Evolutionary conservation across 192 early-diverging fungal genomes (phyloP).

Genomic region (Backusella luteola): DNA sequence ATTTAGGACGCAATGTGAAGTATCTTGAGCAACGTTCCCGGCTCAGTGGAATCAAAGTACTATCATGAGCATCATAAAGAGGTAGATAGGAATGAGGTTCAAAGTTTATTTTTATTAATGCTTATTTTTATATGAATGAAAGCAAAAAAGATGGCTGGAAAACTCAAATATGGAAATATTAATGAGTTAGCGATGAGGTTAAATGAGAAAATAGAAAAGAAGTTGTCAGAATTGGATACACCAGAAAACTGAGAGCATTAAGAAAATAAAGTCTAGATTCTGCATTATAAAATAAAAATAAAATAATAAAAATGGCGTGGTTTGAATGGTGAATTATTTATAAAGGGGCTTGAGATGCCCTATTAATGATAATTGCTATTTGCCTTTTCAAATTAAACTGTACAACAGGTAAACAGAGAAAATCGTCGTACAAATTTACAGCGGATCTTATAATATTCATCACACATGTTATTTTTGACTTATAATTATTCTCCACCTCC

Average conservation of each 20-base stretch:
- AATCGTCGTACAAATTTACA: background rate
- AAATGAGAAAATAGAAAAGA: conserved; percentile 68
- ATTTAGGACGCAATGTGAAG: conserved; percentile 51
- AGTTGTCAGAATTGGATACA: conserved; percentile 60
- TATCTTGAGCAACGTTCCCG: conserved; percentile 53
- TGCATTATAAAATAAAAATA: conserved; percentile 1
- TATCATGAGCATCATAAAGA: conserved; percentile 58
- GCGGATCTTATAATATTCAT: background rate
- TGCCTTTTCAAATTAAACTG: conserved; percentile 5
- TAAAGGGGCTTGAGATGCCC: background rate
- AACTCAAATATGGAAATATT: conserved; percentile 43
- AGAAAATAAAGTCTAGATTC: conserved; percentile 6
- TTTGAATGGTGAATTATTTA: background rate
- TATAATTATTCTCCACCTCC: conserved; percentile 4
- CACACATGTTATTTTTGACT: conserved; percentile 1
- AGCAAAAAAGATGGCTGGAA: conserved; percentile 44
- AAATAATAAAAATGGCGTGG: background rate
- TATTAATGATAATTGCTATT: conserved; percentile 1
- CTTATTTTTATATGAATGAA: background rate
- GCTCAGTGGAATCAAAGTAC: conserved; percentile 53
- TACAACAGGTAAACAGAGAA: background rate
- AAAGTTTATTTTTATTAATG: background rate
- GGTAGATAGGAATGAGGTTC: conserved; percentile 27
- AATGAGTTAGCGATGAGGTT: conserved; percentile 48
- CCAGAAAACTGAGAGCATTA: conserved; percentile 11